phyloP scores from a whole-genome alignment of 2,329 filamentous ascomycete species.

The Bipolaris zeicola region DNA sequence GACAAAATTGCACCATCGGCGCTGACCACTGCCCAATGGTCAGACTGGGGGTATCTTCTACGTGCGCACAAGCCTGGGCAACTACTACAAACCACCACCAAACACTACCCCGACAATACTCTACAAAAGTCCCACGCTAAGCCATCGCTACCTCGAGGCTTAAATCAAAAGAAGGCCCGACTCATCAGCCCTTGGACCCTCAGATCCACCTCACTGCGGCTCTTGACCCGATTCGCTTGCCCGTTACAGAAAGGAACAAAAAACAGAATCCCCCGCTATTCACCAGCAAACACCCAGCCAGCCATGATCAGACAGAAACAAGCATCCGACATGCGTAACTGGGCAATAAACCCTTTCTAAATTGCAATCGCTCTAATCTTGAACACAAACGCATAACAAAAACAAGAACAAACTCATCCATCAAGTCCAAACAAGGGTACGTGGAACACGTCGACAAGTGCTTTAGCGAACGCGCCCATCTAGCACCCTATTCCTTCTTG shows the following conservation, averaged over 20 bases:
- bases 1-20: background rate
- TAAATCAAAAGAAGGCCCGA: background rate
- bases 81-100: slow-evolving; percentile 1
- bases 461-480: slow-evolving; percentile 48
- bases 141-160: background rate
- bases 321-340: background rate
- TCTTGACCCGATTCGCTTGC: slow-evolving; percentile 8
- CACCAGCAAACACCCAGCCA: slow-evolving; percentile 9
- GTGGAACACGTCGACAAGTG: background rate
- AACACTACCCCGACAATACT: background rate
- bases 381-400: background rate
- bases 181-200: background rate
- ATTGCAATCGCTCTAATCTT: slow-evolving; percentile 3
- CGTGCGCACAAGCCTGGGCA: background rate
- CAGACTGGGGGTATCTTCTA: slow-evolving; percentile 9
- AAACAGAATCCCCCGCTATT: background rate
- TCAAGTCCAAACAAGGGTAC: background rate
- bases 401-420: background rate
- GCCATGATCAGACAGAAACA: background rate
- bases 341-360: slow-evolving; percentile 1
- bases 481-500: slow-evolving; percentile 39
- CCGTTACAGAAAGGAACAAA: background rate
- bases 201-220: background rate
- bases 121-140: background rate
- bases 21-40: background rate